Conservation (phyloP, 1,284 basidiomycete genomes). For the Pseudozyma sp. region DNA sequence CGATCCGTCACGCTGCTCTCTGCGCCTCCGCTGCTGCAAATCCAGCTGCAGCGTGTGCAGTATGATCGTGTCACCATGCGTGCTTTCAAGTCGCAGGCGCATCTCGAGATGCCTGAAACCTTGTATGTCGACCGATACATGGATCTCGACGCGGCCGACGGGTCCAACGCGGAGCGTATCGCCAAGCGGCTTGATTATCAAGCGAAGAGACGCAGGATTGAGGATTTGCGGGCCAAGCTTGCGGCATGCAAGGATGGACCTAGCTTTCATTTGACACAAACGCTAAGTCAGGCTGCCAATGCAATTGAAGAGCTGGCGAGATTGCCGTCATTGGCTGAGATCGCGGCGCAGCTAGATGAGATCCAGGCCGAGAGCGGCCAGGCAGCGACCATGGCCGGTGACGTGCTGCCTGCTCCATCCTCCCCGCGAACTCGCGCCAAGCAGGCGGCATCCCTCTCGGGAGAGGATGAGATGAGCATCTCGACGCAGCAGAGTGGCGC, state of each 20-base stretch:
- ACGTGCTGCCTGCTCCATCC: conserved; percentile 1
- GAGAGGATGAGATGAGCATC: background rate
- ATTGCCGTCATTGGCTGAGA: conserved; percentile 29
- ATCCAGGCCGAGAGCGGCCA: conserved; percentile 14
- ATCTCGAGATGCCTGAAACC: conserved; percentile 87
- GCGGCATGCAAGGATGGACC: conserved; percentile 43
- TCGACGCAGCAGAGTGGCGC: background rate
- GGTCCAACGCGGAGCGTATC: conserved; percentile 71
- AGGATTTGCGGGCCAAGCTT: conserved; percentile 32
- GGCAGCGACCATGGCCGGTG: background rate
- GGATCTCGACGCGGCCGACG: conserved; percentile 75
- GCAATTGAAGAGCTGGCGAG: conserved; percentile 33
- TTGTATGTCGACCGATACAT: conserved; percentile 93
- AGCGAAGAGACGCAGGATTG: conserved; percentile 38
- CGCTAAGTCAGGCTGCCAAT: conserved; percentile 37
- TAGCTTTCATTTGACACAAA: conserved; percentile 33
- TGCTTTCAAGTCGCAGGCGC: conserved; percentile 94
- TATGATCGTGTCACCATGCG: conserved; percentile 90
- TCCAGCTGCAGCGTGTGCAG: conserved; percentile 95
- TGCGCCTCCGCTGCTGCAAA: conserved; percentile 89
- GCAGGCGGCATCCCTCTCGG: conserved; percentile 6
- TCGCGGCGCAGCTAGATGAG: conserved; percentile 27
- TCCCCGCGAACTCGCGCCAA: conserved; percentile 12
- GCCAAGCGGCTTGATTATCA: conserved; percentile 75
- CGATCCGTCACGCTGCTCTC: conserved; percentile 90